Percentiles rank a stretch among this genome's conserved stretches.
phyloP scores from a whole-genome alignment of 495 filamentous ascomycete species.

The Lophiotrema nucula region DNA sequence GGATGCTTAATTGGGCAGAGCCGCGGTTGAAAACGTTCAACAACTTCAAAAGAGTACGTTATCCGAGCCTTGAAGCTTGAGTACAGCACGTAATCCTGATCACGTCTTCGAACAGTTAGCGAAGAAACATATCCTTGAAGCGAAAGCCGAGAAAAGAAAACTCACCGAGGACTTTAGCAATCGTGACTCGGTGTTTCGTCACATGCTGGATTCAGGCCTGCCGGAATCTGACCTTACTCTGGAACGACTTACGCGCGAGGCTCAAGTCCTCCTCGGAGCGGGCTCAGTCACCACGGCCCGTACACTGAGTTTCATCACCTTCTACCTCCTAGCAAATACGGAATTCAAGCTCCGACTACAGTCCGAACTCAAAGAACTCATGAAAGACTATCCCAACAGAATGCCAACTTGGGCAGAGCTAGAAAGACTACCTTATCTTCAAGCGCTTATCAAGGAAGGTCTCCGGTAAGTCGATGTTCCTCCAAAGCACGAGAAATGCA shows the following conservation, averaged over 20 bases:
- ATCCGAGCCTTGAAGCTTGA: background rate
- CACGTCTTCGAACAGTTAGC: background rate
- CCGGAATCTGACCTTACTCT: conserved; percentile 33
- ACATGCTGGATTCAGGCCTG: conserved; percentile 5
- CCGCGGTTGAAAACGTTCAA: conserved; percentile 1
- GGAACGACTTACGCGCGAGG: conserved; percentile 38
- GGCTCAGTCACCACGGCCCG: conserved; percentile 41
- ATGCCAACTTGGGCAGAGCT: conserved; percentile 40
- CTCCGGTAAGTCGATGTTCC: conserved; percentile 48
- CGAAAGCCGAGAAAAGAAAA: background rate
- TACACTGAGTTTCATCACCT: conserved; percentile 34
- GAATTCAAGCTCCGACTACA: background rate
- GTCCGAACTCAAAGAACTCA: conserved; percentile 9
- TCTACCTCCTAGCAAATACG: conserved; percentile 35
- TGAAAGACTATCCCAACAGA: conserved; percentile 1
- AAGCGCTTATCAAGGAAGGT: conserved; percentile 44
- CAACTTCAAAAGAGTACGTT: background rate
- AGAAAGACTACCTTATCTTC: conserved; percentile 38
- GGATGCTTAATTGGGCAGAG: background rate
- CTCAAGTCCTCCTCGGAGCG: conserved; percentile 32
- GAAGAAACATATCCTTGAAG: background rate
- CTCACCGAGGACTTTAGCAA: too few relatives aligned
- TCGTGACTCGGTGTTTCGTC: background rate
- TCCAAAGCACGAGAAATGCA: too few relatives aligned
- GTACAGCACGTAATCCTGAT: background rate